These are phyloP conservation scores for Drechslera avenae DNA, from an alignment of 2,329 filamentous ascomycete species.

Conservation along the genomic window DNA sequence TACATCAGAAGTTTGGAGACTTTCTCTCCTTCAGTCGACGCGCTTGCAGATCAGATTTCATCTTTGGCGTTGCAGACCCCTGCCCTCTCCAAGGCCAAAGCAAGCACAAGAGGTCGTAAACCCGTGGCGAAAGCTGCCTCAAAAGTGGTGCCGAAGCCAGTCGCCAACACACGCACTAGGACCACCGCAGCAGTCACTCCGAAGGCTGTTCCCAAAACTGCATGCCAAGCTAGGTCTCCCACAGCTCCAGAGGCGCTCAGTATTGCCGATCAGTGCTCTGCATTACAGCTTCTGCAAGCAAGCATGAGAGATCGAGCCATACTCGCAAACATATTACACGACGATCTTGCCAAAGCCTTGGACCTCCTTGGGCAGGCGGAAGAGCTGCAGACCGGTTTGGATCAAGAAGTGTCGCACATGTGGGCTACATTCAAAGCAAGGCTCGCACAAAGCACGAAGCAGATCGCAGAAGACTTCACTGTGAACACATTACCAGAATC, in stretches of 20 bases:
- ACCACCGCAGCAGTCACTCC: constrained; percentile 16
- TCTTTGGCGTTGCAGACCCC: constrained; percentile 45
- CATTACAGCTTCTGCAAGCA: constrained; percentile 52
- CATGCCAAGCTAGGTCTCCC: constrained; percentile 14
- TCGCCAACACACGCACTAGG: constrained; percentile 22
- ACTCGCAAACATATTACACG: constrained; percentile 45
- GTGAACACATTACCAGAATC: constrained; percentile 92
- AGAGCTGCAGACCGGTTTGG: constrained; percentile 36
- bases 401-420: constrained; percentile 56
- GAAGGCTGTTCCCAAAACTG: constrained; percentile 22
- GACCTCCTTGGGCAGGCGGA: constrained; percentile 36
- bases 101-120: constrained; percentile 29
- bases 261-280: constrained; percentile 45
- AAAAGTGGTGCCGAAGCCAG: constrained; percentile 18
- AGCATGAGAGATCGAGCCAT: constrained; percentile 59
- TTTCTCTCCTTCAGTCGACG: constrained; percentile 36
- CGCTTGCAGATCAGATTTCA: constrained; percentile 52
- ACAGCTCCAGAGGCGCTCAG: constrained; percentile 12
- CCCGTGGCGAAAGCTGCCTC: constrained; percentile 23
- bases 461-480: constrained; percentile 78
- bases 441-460: constrained; percentile 69
- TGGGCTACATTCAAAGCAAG: constrained; percentile 71
- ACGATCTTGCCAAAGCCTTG: constrained; percentile 38
- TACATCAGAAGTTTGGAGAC: constrained; percentile 36
- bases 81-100: constrained; percentile 16